A percentile compares a stretch with the other conserved stretches of the same genome.
phyloP scores from a whole-genome alignment of 164 flowering plant genomes.

The Liquidambar formosana region DNA sequence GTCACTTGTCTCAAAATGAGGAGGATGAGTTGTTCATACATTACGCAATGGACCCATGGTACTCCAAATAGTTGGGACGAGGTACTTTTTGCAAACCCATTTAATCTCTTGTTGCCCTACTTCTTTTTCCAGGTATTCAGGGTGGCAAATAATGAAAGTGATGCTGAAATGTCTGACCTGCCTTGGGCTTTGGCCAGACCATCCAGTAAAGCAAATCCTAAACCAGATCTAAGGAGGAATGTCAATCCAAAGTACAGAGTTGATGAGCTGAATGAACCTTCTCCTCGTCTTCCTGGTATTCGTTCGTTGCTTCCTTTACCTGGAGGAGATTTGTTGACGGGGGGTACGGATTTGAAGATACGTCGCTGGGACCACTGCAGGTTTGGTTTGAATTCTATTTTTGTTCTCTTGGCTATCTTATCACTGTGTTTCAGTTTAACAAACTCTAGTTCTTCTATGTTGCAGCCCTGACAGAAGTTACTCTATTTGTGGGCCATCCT shows the following conservation, averaged over 20 bases:
- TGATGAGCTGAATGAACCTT: constrained; percentile 85
- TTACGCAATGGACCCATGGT: neutral
- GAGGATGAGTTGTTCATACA: neutral
- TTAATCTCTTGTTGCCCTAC: too few species aligned
- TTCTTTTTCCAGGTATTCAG: constrained; percentile 62
- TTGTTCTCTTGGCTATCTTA: neutral
- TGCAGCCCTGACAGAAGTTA: constrained; percentile 90
- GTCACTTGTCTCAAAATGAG: neutral
- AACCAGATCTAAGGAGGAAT: constrained; percentile 54
- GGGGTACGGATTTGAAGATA: constrained; percentile 73
- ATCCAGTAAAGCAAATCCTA: constrained; percentile 51
- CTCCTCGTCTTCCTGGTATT: constrained; percentile 79
- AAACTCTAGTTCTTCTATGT: neutral
- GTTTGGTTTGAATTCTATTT: constrained; percentile 29
- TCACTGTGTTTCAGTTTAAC: constrained; percentile 3
- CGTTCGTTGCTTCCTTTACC: constrained; percentile 93
- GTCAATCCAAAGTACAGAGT: constrained; percentile 68
- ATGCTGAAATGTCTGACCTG: constrained; percentile 56
- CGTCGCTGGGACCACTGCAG: constrained; percentile 93
- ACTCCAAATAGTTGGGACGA: neutral
- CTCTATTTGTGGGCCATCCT: constrained; percentile 81
- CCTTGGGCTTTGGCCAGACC: constrained; percentile 87
- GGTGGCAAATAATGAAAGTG: constrained; percentile 59
- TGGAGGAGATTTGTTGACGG: constrained; percentile 92
- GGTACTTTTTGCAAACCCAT: neutral